Percentiles rank a stretch among this genome's conserved stretches.
phyloP scores from a whole-genome alignment of 73 alveolate species.

The Stentor roeselii region DNA sequence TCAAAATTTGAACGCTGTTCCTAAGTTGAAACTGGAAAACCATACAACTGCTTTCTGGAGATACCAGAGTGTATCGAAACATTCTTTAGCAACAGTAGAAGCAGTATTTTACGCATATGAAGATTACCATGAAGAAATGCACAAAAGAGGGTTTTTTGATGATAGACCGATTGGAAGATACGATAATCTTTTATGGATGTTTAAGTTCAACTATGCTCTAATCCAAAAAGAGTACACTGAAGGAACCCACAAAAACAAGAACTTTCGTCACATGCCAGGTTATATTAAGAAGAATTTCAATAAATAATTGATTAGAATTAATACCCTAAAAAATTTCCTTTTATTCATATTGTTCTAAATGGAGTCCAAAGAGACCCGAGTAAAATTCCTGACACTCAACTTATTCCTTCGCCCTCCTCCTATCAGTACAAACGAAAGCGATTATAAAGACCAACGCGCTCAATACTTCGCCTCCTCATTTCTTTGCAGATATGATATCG shows the following conservation, averaged over 20 bases:
- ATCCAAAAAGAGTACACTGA: constrained; percentile 46
- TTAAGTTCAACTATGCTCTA: constrained; percentile 36
- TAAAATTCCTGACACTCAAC: constrained; percentile 75
- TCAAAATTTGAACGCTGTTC: constrained; percentile 32
- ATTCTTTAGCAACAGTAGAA: constrained; percentile 55
- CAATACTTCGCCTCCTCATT: constrained; percentile 34
- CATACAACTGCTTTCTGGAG: constrained; percentile 70
- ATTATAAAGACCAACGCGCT: constrained; percentile 79
- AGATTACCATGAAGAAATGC: constrained; percentile 43
- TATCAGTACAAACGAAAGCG: constrained; percentile 68
- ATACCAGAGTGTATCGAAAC: constrained; percentile 48
- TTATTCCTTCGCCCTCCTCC: constrained; percentile 92
- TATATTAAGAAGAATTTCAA: constrained; percentile 39
- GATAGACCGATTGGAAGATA: constrained; percentile 39
- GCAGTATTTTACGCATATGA: constrained; percentile 57
- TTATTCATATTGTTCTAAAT: no score
- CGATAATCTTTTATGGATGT: constrained; percentile 56
- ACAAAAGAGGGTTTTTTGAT: constrained; percentile 25
- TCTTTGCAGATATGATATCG: constrained; percentile 67
- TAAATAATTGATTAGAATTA: no score
- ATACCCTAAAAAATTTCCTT: no score
- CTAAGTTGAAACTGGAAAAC: constrained; percentile 46
- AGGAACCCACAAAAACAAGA: constrained; percentile 32
- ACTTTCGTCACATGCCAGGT: constrained; percentile 29
- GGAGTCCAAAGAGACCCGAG: no score